Conservation (phyloP, 164 flowering plant species). For the Houttuynia cordata region DNA sequence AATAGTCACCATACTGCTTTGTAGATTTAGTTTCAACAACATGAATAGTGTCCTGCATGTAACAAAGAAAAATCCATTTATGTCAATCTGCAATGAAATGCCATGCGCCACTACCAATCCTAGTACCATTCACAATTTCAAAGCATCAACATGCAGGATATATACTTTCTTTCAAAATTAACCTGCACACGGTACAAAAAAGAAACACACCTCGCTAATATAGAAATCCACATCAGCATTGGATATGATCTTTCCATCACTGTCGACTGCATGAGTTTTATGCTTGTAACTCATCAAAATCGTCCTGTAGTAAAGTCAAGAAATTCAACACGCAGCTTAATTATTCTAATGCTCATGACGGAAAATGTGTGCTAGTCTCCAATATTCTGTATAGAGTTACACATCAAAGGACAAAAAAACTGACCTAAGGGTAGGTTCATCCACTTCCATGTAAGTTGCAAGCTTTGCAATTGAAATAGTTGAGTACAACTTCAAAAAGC, state of each 20-base stretch:
- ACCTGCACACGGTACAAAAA: background rate
- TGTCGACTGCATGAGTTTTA: slow-evolving; percentile 75
- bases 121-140: background rate
- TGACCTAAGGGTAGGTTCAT: slow-evolving; percentile 87
- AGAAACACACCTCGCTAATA: slow-evolving; percentile 58
- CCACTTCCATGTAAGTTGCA: slow-evolving; percentile 86
- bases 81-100: background rate
- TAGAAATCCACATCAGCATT: slow-evolving; percentile 92
- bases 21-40: slow-evolving; percentile 67
- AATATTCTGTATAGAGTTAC: background rate
- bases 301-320: slow-evolving; percentile 36
- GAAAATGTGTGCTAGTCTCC: background rate
- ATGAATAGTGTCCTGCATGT: slow-evolving; percentile 63
- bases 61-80: background rate
- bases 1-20: slow-evolving; percentile 78
- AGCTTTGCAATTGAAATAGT: slow-evolving; percentile 82
- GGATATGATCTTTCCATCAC: slow-evolving; percentile 65
- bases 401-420: background rate
- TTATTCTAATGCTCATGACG: background rate
- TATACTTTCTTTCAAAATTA: background rate
- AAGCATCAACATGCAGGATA: background rate
- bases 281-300: slow-evolving; percentile 96
- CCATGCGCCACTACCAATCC: background rate
- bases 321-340: slow-evolving; percentile 3
- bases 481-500: slow-evolving; percentile 85